These are phyloP conservation scores for Starmera dryadoides DNA, from an alignment of 805 yeast genomes.

Conservation along the genomic window DNA sequence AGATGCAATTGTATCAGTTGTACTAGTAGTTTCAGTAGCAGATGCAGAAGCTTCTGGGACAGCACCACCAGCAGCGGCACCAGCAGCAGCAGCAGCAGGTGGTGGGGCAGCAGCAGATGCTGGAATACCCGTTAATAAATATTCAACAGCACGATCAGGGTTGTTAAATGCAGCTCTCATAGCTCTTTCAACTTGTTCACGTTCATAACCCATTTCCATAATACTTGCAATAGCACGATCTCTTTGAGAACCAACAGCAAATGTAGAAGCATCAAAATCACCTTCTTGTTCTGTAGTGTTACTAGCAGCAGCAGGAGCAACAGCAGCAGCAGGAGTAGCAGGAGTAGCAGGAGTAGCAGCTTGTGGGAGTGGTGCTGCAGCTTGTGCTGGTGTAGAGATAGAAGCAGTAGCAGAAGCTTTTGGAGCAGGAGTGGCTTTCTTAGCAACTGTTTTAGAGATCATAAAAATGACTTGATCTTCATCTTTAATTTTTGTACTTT, in stretches of 20 bases:
- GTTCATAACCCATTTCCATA: constrained; percentile 93
- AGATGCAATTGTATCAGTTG: constrained; percentile 12
- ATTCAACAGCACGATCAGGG: constrained; percentile 97
- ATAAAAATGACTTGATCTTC: constrained; percentile 87
- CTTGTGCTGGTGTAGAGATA: constrained; percentile 16
- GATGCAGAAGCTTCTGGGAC: constrained; percentile 18
- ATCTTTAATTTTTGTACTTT: constrained; percentile 68
- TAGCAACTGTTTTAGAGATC: constrained; percentile 43
- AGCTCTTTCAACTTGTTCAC: constrained; percentile 83
- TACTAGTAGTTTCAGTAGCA: constrained; percentile 21
- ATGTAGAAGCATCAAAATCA: constrained; percentile 38
- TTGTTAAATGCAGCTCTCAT: constrained; percentile 93
- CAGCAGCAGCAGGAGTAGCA: constrained; percentile 16
- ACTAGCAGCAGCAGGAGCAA: constrained; percentile 18
- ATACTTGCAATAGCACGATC: constrained; percentile 75
- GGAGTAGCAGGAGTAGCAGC: constrained; percentile 21
- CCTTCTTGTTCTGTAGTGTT: constrained; percentile 12
- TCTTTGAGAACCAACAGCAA: constrained; percentile 73
- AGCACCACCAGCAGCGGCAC: constrained; percentile 16
- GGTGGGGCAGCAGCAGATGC: constrained; percentile 37
- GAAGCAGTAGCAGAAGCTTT: constrained; percentile 17
- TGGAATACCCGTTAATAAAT: constrained; percentile 84
- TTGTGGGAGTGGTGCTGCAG: constrained; percentile 11
- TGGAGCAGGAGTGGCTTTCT: constrained; percentile 22
- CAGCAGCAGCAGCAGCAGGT: constrained; percentile 15